Conservation (phyloP, 768 basidiomycete genomes). For the Lentinula sp. region DNA sequence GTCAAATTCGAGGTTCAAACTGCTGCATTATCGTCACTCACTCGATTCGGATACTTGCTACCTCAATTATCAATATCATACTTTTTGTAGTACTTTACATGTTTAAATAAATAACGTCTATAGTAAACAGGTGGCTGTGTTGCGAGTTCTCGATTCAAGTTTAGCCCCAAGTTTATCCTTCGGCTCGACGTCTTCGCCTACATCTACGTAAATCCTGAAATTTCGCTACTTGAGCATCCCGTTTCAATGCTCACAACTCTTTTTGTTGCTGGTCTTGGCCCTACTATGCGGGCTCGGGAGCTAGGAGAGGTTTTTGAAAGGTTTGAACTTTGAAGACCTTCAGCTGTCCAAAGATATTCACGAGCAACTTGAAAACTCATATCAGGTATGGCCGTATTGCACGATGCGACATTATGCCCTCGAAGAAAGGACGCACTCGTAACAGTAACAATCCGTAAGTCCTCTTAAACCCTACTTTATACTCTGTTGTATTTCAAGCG, state of each 20-base stretch:
- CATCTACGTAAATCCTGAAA: background rate
- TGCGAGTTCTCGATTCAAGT: background rate
- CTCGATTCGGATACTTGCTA: background rate
- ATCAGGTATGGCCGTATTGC: conserved; percentile 73
- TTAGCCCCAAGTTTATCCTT: background rate
- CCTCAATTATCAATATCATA: background rate
- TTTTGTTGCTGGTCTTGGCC: conserved; percentile 83
- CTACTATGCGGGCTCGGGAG: conserved; percentile 75
- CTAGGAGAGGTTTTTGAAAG: conserved; percentile 85
- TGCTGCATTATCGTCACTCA: background rate
- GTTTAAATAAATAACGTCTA: background rate
- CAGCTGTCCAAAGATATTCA: too few species aligned
- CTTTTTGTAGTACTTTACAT: background rate
- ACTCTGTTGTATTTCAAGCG: background rate
- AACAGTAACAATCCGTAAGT: conserved; percentile 85
- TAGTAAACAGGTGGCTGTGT: background rate
- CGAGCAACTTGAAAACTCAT: background rate
- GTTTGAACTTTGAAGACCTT: conserved; percentile 25
- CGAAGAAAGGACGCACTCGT: conserved; percentile 66
- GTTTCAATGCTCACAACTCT: conserved; percentile 68
- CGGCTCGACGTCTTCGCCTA: background rate
- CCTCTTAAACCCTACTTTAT: background rate
- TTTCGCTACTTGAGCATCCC: too few species aligned
- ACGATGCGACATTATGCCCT: conserved; percentile 86
- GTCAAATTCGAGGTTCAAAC: background rate